Evolutionary conservation across 2,329 filamentous ascomycete species (phyloP), one percentile per base, ranked within the genome.

Genomic region (Nothophoma quercina): DNA sequence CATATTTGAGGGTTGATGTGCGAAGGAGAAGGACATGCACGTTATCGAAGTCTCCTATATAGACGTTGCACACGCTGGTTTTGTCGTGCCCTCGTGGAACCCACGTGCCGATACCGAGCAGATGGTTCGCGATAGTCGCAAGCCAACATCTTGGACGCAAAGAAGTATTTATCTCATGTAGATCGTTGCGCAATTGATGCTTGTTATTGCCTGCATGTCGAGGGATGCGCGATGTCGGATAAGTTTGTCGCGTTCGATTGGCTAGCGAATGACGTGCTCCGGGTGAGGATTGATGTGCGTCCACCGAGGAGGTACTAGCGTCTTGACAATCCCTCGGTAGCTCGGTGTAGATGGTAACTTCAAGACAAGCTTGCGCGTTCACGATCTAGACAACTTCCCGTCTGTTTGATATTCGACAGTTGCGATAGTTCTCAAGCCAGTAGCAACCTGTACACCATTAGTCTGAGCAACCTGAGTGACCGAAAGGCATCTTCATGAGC

Each of bases 241-340:
- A 53, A 53, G 44, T 16, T 15, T 35, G 4, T 38, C 8, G 23
- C 21, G 7, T 53, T 38, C 34, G 23, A 53, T 53, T 53, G 43
- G 50, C 16, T 48, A 34, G 44, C 32, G 43, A 39, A 53, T 53
- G 44, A 49, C 50, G 50, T 53, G 50, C 43, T 53, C 50, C 42
- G 36, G 19, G 28, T 38, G 43, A 43, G 36, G 33, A 48, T 47
- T 49, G 50, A 53, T 40, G 42, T 47, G 42, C 42, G 35, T 25
- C 7, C 30, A 22, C 43, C 22, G 23, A 43, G 39, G n/a, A n/a
- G 7, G 15, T 43, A 33, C 39, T 36, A 51, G 41, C 28, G 38
- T n/a, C 19, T 16, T n/a, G 35, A 49, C n/a, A 46, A 22, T 3
- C 22, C 15, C 42, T 38, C 39, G 39, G 33, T 44, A 26, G 19